These are phyloP conservation scores for Phyllosticta capitalensis DNA, from an alignment of 2,329 filamentous ascomycete species.

Conservation along the genomic window DNA sequence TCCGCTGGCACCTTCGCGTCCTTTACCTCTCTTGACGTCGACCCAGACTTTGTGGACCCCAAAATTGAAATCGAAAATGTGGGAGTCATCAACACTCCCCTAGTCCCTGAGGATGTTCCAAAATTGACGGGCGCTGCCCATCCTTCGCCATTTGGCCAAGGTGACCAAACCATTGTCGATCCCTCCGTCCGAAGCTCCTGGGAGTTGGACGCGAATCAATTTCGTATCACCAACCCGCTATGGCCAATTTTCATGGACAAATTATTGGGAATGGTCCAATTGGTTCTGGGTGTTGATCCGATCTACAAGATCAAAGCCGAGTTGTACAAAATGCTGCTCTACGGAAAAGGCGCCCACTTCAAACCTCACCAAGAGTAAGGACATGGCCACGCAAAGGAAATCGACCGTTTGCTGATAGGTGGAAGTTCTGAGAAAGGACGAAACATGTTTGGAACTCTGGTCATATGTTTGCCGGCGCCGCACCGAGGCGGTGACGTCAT, in stretches of 20 bases:
- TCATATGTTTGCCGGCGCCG: constrained; percentile 39
- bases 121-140: constrained; percentile 13
- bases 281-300: constrained; percentile 12
- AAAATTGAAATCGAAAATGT: background rate
- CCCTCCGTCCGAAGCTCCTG: constrained; percentile 21
- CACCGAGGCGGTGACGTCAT: constrained; percentile 41
- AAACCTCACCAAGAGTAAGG: constrained; percentile 36
- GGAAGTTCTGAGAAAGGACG: constrained; percentile 34
- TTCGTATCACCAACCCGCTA: constrained; percentile 16
- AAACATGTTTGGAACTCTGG: constrained; percentile 43
- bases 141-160: constrained; percentile 23
- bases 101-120: constrained; percentile 10
- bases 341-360: constrained; percentile 42
- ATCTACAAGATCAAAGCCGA: constrained; percentile 11
- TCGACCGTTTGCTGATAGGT: background rate
- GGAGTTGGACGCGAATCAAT: constrained; percentile 20
- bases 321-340: constrained; percentile 31
- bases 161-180: constrained; percentile 22
- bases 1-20: background rate
- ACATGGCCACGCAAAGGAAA: background rate
- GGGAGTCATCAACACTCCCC: background rate
- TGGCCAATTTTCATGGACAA: constrained; percentile 17
- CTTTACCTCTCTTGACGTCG: background rate
- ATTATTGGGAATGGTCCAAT: constrained; percentile 11
- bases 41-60: background rate